These are phyloP conservation scores for Theileria equi DNA, from an alignment of 169 alveolate species.

Conservation along the genomic window DNA sequence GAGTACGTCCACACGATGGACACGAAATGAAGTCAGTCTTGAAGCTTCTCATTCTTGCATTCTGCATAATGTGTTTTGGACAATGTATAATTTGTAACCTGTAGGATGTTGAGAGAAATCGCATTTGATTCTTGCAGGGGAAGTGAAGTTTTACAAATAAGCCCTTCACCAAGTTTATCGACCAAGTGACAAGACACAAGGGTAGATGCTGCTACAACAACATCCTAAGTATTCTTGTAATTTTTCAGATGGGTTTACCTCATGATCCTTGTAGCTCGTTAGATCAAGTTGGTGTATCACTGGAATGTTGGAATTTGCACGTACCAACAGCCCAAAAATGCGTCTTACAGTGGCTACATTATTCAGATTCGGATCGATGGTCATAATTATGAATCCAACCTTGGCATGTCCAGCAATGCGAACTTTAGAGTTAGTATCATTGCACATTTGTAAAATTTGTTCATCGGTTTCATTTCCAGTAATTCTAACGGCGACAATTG, in stretches of 20 bases:
- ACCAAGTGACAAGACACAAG: conserved; percentile 31
- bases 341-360: conserved; percentile 49
- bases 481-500: conserved; percentile 36
- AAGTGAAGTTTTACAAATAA: conserved; percentile 21
- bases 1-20: conserved; percentile 87
- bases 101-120: conserved; percentile 41
- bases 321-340: conserved; percentile 23
- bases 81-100: conserved; percentile 12
- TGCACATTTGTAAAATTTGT: too few relatives aligned
- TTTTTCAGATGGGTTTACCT: conserved; percentile 10
- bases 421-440: too few relatives aligned
- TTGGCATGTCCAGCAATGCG: neutral
- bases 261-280: conserved; percentile 36
- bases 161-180: conserved; percentile 61
- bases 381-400: conserved; percentile 45
- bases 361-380: conserved; percentile 32
- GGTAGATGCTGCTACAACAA: conserved; percentile 26
- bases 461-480: conserved; percentile 53
- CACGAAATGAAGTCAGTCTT: conserved; percentile 86
- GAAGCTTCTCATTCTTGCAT: conserved; percentile 78
- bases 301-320: conserved; percentile 41
- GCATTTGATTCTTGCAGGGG: conserved; percentile 42
- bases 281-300: conserved; percentile 44
- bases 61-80: conserved; percentile 45
- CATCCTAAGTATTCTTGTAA: conserved; percentile 21